A percentile compares a stretch with the other conserved stretches of the same genome.
Evolutionary conservation across 805 yeast genomes (phyloP).

Genomic region (Ogataea nonfermentans): DNA sequence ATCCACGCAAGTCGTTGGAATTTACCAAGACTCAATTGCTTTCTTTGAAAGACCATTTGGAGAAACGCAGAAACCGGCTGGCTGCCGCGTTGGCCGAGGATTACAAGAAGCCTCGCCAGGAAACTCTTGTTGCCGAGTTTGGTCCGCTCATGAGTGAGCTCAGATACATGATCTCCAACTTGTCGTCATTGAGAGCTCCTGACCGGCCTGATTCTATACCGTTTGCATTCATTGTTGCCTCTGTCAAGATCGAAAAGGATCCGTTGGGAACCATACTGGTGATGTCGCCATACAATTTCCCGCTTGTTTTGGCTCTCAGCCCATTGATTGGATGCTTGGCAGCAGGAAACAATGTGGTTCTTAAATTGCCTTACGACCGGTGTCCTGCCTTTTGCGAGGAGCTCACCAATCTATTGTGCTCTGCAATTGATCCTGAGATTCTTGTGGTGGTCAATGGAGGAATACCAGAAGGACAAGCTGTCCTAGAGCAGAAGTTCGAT

Average conservation of each 20-base stretch:
- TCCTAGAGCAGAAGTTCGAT: slow-evolving; percentile 66
- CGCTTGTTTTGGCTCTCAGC: slow-evolving; percentile 57
- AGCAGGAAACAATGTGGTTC: slow-evolving; percentile 76
- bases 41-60: slow-evolving; percentile 60
- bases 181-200: slow-evolving; percentile 62
- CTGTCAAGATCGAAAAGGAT: slow-evolving; percentile 35
- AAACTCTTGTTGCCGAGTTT: slow-evolving; percentile 61
- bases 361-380: slow-evolving; percentile 68
- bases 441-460: slow-evolving; percentile 73
- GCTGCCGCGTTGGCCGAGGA: slow-evolving; percentile 62
- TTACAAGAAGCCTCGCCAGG: slow-evolving; percentile 62
- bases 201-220: slow-evolving; percentile 40
- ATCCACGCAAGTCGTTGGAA: slow-evolving; percentile 50
- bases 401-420: slow-evolving; percentile 53
- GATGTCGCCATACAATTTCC: slow-evolving; percentile 81
- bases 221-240: slow-evolving; percentile 27
- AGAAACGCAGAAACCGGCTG: slow-evolving; percentile 55
- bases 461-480: slow-evolving; percentile 52
- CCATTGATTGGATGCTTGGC: slow-evolving; percentile 81
- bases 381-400: slow-evolving; percentile 59
- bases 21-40: slow-evolving; percentile 62
- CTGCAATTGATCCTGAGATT: slow-evolving; percentile 54
- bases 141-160: slow-evolving; percentile 53
- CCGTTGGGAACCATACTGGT: slow-evolving; percentile 69
- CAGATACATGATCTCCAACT: slow-evolving; percentile 52